phyloP scores from a whole-genome alignment of 768 basidiomycete genomes.

The Epithele typhae region DNA sequence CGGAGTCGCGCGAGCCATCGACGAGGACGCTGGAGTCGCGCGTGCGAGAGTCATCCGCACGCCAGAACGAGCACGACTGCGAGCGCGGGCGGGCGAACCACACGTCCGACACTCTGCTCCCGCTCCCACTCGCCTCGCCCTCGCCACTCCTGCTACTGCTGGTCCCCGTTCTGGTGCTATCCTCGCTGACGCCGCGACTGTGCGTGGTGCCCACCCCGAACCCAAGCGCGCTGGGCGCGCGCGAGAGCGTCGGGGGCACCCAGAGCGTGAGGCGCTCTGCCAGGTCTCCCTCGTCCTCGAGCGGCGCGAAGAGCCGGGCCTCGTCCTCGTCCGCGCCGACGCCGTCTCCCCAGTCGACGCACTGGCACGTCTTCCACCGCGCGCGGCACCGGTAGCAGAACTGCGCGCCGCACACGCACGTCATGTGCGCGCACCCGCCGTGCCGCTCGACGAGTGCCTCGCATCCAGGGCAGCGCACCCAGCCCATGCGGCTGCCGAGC shows the following conservation, averaged over 20 bases:
- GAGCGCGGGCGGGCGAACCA: too few species aligned
- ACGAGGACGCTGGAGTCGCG: too few species aligned
- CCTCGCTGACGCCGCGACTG: too few species aligned
- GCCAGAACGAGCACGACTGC: too few species aligned
- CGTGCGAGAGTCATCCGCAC: too few species aligned
- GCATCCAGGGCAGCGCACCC: constrained; percentile 25
- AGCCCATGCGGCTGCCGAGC: constrained; percentile 16
- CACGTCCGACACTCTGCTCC: too few species aligned
- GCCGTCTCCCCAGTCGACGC: constrained; percentile 13
- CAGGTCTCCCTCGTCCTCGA: constrained; percentile 1
- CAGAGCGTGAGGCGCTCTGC: constrained; percentile 10
- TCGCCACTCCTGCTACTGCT: too few species aligned
- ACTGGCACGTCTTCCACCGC: constrained; percentile 23
- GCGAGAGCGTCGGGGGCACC: constrained; percentile 23
- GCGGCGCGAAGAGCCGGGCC: constrained; percentile 1
- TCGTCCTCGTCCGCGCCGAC: constrained; percentile 1
- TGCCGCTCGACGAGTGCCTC: constrained; percentile 24
- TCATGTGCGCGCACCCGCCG: constrained; percentile 27
- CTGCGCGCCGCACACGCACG: constrained; percentile 22
- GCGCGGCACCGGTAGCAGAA: constrained; percentile 19
- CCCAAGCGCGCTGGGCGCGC: constrained; percentile 6
- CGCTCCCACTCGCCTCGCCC: too few species aligned
- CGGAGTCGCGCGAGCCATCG: too few species aligned
- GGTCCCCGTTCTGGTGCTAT: too few species aligned
- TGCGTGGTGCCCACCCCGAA: not conserved